Percentiles rank a stretch among this genome's conserved stretches.
Evolutionary conservation across 306 rosid species (phyloP).

Genomic region (Senna tora): DNA sequence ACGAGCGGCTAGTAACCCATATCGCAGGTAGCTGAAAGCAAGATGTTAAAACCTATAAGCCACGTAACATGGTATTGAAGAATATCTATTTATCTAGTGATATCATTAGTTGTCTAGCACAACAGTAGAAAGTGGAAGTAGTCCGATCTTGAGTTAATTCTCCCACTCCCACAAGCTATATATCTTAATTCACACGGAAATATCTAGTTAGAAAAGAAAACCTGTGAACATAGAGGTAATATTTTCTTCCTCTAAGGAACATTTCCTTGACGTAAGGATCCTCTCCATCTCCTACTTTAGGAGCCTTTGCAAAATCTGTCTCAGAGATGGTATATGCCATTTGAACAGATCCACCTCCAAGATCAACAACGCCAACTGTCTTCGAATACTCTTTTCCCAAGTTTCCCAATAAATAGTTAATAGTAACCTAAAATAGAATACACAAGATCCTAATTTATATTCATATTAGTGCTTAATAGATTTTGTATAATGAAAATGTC

Average conservation of each 20-base stretch:
- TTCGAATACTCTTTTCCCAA: slow-evolving; percentile 78
- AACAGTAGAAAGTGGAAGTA: background rate
- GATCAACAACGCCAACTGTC: slow-evolving; percentile 98
- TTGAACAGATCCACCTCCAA: slow-evolving; percentile 99
- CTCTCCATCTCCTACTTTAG: slow-evolving; percentile 59
- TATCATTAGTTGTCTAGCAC: background rate
- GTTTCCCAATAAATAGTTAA: slow-evolving; percentile 87
- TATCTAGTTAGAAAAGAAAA: slow-evolving; percentile 43
- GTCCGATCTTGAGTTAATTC: slow-evolving; percentile 18
- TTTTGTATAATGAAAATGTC: slow-evolving; percentile 19
- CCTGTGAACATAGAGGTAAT: slow-evolving; percentile 98
- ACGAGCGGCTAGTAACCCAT: slow-evolving; percentile 95
- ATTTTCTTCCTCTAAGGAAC: slow-evolving; percentile 79
- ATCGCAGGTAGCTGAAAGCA: slow-evolving; percentile 80
- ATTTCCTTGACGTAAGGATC: slow-evolving; percentile 75
- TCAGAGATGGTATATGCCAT: slow-evolving; percentile 99
- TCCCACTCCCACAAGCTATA: slow-evolving; percentile 20
- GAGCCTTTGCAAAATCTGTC: slow-evolving; percentile 71
- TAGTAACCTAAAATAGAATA: slow-evolving; percentile 70
- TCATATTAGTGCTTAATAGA: slow-evolving; percentile 13
- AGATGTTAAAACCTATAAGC: slow-evolving; percentile 39
- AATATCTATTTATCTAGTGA: slow-evolving; percentile 13
- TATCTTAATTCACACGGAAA: slow-evolving; percentile 27
- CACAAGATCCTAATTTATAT: slow-evolving; percentile 29
- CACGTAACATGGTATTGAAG: slow-evolving; percentile 10